These are phyloP conservation scores for Bathelium albidoporum DNA, from an alignment of 495 filamentous ascomycete genomes.

Conservation along the genomic window DNA sequence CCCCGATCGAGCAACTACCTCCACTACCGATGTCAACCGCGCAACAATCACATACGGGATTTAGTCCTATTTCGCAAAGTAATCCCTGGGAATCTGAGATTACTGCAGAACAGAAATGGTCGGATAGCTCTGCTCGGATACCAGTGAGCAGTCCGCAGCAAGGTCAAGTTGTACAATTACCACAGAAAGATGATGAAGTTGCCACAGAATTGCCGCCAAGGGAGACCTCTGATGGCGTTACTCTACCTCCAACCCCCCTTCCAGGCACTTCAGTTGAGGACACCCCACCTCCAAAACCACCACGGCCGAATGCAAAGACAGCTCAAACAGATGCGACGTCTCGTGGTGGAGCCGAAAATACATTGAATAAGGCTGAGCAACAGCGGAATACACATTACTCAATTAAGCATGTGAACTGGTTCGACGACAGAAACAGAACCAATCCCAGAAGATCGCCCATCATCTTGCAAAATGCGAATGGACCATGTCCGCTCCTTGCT, in stretches of 20 bases:
- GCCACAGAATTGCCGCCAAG: slow-evolving; percentile 2
- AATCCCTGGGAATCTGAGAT: slow-evolving; percentile 9
- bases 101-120: slow-evolving; percentile 4
- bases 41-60: slow-evolving; percentile 1
- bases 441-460: slow-evolving; percentile 52
- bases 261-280: slow-evolving; percentile 15
- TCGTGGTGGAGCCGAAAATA: slow-evolving; percentile 17
- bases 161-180: slow-evolving; percentile 20
- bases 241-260: slow-evolving; percentile 15
- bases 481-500: slow-evolving; percentile 85
- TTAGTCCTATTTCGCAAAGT: slow-evolving; percentile 8
- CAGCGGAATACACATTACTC: slow-evolving; percentile 56
- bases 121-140: neutral
- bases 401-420: slow-evolving; percentile 61
- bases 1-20: slow-evolving; percentile 13
- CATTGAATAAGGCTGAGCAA: slow-evolving; percentile 25
- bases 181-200: slow-evolving; percentile 6
- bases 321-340: slow-evolving; percentile 18
- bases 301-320: slow-evolving; percentile 1
- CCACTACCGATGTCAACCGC: slow-evolving; percentile 13
- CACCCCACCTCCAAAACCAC: slow-evolving; percentile 12
- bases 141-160: slow-evolving; percentile 11
- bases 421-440: slow-evolving; percentile 26
- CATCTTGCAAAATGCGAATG: slow-evolving; percentile 84
- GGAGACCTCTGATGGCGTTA: slow-evolving; percentile 7